A percentile compares a stretch with the other conserved stretches of the same genome.
These are phyloP conservation scores for Leishmania tarentolae DNA, from an alignment of 208 protist species.

Conservation along the genomic window DNA sequence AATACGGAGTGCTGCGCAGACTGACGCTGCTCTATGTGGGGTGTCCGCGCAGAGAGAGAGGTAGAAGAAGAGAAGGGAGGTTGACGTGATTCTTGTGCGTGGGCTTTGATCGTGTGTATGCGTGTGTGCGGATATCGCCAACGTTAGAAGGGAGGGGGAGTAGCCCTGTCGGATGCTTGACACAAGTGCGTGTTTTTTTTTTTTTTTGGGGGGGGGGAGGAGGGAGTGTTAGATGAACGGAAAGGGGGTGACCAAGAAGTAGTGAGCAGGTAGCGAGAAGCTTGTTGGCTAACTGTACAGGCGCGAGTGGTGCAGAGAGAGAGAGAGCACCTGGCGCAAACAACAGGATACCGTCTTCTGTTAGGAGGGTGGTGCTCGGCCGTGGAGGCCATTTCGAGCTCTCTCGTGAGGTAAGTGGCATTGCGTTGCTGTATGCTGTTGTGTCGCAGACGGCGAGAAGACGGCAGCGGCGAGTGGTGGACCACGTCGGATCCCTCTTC, in stretches of 20 bases:
- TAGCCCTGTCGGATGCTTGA: not conserved
- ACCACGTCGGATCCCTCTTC: not conserved
- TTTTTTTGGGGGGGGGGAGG: not conserved
- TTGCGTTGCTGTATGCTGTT: not conserved
- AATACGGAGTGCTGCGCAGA: not conserved
- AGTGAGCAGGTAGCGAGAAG: not conserved
- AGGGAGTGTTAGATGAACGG: not conserved
- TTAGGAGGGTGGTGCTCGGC: not conserved
- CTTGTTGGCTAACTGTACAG: not conserved
- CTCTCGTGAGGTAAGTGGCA: not conserved
- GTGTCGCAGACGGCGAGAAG: not conserved
- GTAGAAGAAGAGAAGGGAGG: not conserved
- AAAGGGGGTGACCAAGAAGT: not conserved
- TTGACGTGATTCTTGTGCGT: not conserved
- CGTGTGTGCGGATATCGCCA: not conserved
- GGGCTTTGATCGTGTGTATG: conserved; percentile 4
- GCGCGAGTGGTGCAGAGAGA: not conserved
- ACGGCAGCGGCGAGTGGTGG: not conserved
- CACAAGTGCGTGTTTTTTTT: not conserved
- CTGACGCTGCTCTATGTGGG: not conserved
- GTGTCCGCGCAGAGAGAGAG: not conserved
- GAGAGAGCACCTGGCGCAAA: not conserved
- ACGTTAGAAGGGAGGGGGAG: not conserved
- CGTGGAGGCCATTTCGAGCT: not conserved
- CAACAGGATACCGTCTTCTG: not conserved